phyloP scores from a whole-genome alignment of 1,284 basidiomycete species.

The Rhodofomes roseus region DNA sequence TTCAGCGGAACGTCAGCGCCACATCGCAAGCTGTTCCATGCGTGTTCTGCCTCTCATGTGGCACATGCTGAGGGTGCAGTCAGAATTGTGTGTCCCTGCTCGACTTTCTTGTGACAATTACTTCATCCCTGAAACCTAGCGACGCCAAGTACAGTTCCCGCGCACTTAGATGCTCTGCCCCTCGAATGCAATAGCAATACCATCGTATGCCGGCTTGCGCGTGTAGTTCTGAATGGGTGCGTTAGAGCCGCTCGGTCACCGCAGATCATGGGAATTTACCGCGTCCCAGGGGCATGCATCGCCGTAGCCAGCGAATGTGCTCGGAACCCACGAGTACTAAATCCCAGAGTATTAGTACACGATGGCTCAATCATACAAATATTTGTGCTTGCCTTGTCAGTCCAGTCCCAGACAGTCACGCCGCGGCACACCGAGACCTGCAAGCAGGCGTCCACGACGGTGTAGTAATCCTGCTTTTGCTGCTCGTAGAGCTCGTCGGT shows the following conservation, averaged over 20 bases:
- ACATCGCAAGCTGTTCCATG: not conserved
- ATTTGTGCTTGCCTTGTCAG: constrained; percentile 31
- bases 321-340: constrained; percentile 34
- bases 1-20: not conserved
- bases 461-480: constrained; percentile 46
- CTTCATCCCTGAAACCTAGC: too few relatives aligned
- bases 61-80: too few relatives aligned
- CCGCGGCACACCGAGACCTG: constrained; percentile 41
- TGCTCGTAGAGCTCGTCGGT: constrained; percentile 42
- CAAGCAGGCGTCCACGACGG: constrained; percentile 41
- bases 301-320: constrained; percentile 32
- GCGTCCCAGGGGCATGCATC: constrained; percentile 33
- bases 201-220: constrained; percentile 18
- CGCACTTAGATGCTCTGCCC: not conserved
- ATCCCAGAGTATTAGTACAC: not conserved
- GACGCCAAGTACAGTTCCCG: too few relatives aligned
- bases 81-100: too few relatives aligned
- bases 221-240: constrained; percentile 8
- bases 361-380: not conserved
- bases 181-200: constrained; percentile 16
- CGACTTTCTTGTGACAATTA: too few relatives aligned
- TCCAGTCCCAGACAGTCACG: constrained; percentile 48
- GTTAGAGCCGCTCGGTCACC: not conserved
- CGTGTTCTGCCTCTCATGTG: too few relatives aligned
- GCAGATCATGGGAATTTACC: constrained; percentile 16